Evolutionary conservation across 2,329 filamentous ascomycete genomes (phyloP).

Genomic region (Madurella fahalii): DNA sequence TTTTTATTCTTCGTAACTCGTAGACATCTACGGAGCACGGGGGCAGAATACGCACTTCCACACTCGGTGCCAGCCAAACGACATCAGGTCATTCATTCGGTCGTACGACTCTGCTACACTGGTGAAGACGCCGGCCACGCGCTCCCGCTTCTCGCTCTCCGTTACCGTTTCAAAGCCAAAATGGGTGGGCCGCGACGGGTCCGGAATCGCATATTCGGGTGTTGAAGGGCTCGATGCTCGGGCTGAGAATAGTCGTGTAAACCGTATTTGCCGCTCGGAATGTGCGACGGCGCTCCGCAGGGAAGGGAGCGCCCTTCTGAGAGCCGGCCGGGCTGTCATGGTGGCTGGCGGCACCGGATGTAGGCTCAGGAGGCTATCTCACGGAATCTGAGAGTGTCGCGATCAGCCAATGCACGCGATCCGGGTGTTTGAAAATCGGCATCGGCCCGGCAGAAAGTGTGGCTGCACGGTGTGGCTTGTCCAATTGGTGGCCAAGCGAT

Average conservation of each 20-base stretch:
- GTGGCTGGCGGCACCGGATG: constrained; percentile 4
- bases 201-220: constrained; percentile 23
- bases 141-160: constrained; percentile 67
- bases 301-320: constrained; percentile 18
- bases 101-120: constrained; percentile 94
- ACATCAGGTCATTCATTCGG: constrained; percentile 99
- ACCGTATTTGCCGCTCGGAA: constrained; percentile 7
- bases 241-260: constrained; percentile 10
- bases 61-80: constrained; percentile 88
- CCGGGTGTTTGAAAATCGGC: constrained; percentile 13
- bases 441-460: constrained; percentile 7
- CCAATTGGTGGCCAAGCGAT: background rate
- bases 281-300: constrained; percentile 6
- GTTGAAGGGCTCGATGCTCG: constrained; percentile 7
- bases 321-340: constrained; percentile 18
- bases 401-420: constrained; percentile 14
- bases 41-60: constrained; percentile 67
- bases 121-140: constrained; percentile 85
- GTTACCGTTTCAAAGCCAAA: constrained; percentile 87
- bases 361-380: constrained; percentile 5
- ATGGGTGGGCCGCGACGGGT: constrained; percentile 57
- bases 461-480: constrained; percentile 12
- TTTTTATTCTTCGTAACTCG: background rate
- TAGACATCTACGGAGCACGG: background rate
- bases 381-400: background rate